Evolutionary conservation across 2,329 filamentous ascomycete species (phyloP).

Genomic region (Tolypocladium sp.): DNA sequence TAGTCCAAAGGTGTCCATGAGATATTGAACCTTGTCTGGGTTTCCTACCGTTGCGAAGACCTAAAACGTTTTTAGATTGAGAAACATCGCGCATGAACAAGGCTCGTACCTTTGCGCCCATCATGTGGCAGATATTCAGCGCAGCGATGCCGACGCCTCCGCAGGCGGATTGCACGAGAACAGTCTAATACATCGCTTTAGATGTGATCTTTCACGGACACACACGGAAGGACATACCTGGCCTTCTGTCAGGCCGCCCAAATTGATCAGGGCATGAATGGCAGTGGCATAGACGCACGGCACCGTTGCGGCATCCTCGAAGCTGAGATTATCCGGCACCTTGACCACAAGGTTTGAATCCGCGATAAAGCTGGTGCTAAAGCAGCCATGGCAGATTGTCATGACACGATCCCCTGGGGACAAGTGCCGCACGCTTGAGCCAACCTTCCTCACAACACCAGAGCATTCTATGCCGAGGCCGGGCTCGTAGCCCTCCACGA

Average conservation of each 20-base stretch:
- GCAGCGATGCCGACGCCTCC: conserved; percentile 21
- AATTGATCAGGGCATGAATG: conserved; percentile 6
- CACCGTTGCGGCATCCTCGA: conserved; percentile 23
- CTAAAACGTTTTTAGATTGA: background rate
- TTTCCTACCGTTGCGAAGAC: conserved; percentile 17
- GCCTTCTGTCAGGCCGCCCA: conserved; percentile 3
- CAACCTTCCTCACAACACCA: conserved; percentile 10
- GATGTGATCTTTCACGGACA: background rate
- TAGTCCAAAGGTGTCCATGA: conserved; percentile 13
- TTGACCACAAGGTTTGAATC: conserved; percentile 8
- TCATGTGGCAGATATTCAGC: conserved; percentile 13
- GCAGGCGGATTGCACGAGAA: conserved; percentile 21
- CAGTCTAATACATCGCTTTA: conserved; percentile 4
- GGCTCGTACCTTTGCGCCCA: conserved; percentile 10
- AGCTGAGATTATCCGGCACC: conserved; percentile 23
- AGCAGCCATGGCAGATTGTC: conserved; percentile 8
- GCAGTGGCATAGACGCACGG: conserved; percentile 23
- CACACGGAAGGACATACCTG: conserved; percentile 2
- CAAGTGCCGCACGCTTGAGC: conserved; percentile 9
- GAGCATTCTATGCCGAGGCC: conserved; percentile 18
- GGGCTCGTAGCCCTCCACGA: conserved; percentile 2
- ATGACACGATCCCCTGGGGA: conserved; percentile 25
- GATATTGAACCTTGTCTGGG: conserved; percentile 16
- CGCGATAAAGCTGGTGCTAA: conserved; percentile 16
- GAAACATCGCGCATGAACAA: background rate